Evolutionary conservation across 73 alveolate genomes (phyloP).

Genomic region (Paramecium tetraurelia): DNA sequence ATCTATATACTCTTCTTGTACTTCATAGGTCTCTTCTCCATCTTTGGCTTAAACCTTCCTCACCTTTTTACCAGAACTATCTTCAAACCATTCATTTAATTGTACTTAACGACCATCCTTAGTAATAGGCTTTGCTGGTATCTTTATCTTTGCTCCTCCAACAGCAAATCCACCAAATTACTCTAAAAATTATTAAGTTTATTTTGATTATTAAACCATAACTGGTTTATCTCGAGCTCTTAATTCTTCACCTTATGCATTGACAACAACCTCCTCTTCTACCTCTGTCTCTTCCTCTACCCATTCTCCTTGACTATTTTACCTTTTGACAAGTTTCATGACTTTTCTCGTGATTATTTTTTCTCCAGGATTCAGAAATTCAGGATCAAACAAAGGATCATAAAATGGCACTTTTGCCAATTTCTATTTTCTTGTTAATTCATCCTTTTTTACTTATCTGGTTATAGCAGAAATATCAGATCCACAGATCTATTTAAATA

Average conservation of each 20-base stretch:
- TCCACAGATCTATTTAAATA: slow-evolving; percentile 54
- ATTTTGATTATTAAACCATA: slow-evolving; percentile 23
- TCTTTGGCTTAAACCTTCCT: slow-evolving; percentile 52
- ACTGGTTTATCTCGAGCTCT: slow-evolving; percentile 60
- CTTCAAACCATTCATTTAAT: slow-evolving; percentile 57
- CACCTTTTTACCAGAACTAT: slow-evolving; percentile 9
- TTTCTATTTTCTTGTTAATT: slow-evolving; percentile 45
- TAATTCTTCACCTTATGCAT: slow-evolving; percentile 41
- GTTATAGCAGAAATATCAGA: slow-evolving; percentile 43
- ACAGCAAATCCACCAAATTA: slow-evolving; percentile 62
- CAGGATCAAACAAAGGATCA: slow-evolving; percentile 61
- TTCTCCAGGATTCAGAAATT: slow-evolving; percentile 48
- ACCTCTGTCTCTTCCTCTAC: slow-evolving; percentile 60
- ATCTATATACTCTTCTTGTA: slow-evolving; percentile 52
- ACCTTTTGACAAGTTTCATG: slow-evolving; percentile 51
- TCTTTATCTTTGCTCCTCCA: slow-evolving; percentile 59
- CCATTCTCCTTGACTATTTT: slow-evolving; percentile 56
- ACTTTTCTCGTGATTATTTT: slow-evolving; percentile 55
- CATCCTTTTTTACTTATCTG: slow-evolving; percentile 50
- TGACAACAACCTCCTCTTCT: slow-evolving; percentile 59
- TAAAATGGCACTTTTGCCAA: slow-evolving; percentile 19
- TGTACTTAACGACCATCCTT: slow-evolving; percentile 39
- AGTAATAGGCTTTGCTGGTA: slow-evolving; percentile 48
- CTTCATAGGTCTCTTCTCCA: slow-evolving; percentile 59
- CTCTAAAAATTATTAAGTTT: slow-evolving; percentile 41